Evolutionary conservation across 805 yeast species (phyloP).

Genomic region (Candida insectalens): DNA sequence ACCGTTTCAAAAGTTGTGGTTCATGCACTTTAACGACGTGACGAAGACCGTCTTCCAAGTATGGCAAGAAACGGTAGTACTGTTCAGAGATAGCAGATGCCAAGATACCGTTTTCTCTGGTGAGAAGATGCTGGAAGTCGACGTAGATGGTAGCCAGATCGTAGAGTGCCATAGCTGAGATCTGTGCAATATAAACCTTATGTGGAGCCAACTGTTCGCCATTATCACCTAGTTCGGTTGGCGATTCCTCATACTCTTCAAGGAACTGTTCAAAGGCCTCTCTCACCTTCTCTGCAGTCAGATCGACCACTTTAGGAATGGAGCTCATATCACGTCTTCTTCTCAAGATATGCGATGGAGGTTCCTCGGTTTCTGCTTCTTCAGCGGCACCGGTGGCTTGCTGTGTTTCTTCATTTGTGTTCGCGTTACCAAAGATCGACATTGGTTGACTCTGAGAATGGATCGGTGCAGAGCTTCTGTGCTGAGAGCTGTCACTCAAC

Average conservation of each 20-base stretch:
- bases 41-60: slow-evolving; percentile 63
- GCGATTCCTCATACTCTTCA: slow-evolving; percentile 47
- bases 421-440: slow-evolving; percentile 8
- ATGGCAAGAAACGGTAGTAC: slow-evolving; percentile 88
- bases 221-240: slow-evolving; percentile 21
- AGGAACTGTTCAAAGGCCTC: slow-evolving; percentile 84
- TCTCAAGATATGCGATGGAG: slow-evolving; percentile 21
- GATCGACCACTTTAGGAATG: slow-evolving; percentile 81
- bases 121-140: slow-evolving; percentile 70
- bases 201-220: slow-evolving; percentile 30
- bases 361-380: slow-evolving; percentile 16
- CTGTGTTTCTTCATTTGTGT: slow-evolving; percentile 6
- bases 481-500: slow-evolving; percentile 17
- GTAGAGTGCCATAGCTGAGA: slow-evolving; percentile 68
- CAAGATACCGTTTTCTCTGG: slow-evolving; percentile 74
- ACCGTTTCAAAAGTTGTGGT: slow-evolving; percentile 51
- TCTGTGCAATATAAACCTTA: slow-evolving; percentile 63
- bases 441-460: slow-evolving; percentile 5
- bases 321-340: slow-evolving; percentile 52
- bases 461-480: slow-evolving; percentile 4
- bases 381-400: slow-evolving; percentile 10
- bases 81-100: slow-evolving; percentile 87
- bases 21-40: slow-evolving; percentile 64
- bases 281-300: slow-evolving; percentile 87
- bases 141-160: slow-evolving; percentile 74